Evolutionary conservation across 305 asterid species (phyloP).

Genomic region (Euphrasia arctica): DNA sequence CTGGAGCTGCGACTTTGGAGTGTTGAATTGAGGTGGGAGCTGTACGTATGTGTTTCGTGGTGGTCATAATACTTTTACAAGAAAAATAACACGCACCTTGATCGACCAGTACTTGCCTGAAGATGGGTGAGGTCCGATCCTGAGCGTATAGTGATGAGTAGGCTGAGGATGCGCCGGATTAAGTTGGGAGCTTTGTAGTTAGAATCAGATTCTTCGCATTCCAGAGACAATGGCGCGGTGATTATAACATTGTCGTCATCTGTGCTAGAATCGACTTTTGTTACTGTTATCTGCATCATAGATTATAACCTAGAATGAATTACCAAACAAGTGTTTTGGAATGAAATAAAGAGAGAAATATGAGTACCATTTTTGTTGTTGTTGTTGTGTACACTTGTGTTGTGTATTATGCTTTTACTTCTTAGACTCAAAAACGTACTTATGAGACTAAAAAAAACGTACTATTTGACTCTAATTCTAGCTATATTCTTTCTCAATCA

Average conservation of each 20-base stretch:
- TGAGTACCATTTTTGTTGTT: slow-evolving; percentile 25
- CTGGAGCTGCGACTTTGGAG: slow-evolving; percentile 91
- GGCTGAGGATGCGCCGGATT: slow-evolving; percentile 61
- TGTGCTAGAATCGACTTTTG: slow-evolving; percentile 26
- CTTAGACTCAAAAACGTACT: too few relatives aligned
- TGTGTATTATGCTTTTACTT: too few relatives aligned
- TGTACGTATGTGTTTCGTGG: slow-evolving; percentile 10
- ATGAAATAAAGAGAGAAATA: slow-evolving; percentile 5
- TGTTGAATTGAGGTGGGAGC: slow-evolving; percentile 89
- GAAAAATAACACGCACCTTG: too few relatives aligned
- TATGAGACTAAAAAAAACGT: too few relatives aligned
- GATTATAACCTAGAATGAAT: not conserved
- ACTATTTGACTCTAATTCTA: too few relatives aligned
- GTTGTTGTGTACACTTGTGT: too few relatives aligned
- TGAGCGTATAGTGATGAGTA: slow-evolving; percentile 45
- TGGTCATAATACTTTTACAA: too few relatives aligned
- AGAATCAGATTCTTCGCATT: slow-evolving; percentile 36
- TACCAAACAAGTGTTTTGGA: too few relatives aligned
- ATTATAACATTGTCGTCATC: slow-evolving; percentile 36
- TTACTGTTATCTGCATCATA: slow-evolving; percentile 44
- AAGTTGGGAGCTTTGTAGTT: slow-evolving; percentile 63
- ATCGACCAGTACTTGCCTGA: slow-evolving; percentile 44
- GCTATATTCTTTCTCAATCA: too few relatives aligned
- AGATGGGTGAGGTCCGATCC: slow-evolving; percentile 78
- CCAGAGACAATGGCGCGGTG: slow-evolving; percentile 62